Percentiles rank a stretch among this genome's conserved stretches.
phyloP scores from a whole-genome alignment of 2,329 filamentous ascomycete species.

The Penicillium sp. region DNA sequence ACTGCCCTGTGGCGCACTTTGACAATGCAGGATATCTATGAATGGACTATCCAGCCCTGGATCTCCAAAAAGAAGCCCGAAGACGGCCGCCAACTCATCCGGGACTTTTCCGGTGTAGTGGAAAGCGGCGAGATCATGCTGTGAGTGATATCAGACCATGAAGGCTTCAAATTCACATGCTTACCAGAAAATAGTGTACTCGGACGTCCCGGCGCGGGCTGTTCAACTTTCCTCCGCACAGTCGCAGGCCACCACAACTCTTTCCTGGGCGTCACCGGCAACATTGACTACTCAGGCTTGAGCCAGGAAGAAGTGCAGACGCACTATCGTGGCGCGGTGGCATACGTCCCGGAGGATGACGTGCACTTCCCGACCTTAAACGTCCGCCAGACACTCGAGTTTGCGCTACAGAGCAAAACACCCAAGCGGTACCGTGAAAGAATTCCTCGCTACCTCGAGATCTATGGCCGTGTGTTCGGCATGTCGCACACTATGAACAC shows the following conservation, averaged over 20 bases:
- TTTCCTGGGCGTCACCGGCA: conserved; percentile 65
- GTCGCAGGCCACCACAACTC: conserved; percentile 67
- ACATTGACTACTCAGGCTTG: conserved; percentile 70
- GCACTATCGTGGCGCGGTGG: conserved; percentile 68
- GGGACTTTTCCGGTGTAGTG: conserved; percentile 67
- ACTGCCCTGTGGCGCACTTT: conserved; percentile 73
- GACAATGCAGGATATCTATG: conserved; percentile 67
- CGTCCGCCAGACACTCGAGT: conserved; percentile 72
- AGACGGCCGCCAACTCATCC: conserved; percentile 56
- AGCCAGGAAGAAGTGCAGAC: conserved; percentile 63
- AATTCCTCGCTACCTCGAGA: conserved; percentile 66
- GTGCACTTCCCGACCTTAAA: conserved; percentile 69
- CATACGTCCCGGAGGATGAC: conserved; percentile 73
- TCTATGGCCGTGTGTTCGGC: conserved; percentile 71
- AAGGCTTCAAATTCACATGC: neutral
- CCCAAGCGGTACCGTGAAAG: conserved; percentile 62
- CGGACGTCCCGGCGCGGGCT: conserved; percentile 69
- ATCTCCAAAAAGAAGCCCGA: conserved; percentile 46
- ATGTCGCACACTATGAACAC: conserved; percentile 72
- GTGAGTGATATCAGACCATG: conserved; percentile 18
- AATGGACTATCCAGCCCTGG: conserved; percentile 55
- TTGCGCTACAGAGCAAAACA: conserved; percentile 70
- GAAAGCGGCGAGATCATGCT: conserved; percentile 69
- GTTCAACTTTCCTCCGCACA: conserved; percentile 71
- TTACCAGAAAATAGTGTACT: conserved; percentile 50